Percentiles rank a stretch among this genome's conserved stretches.
phyloP scores from a whole-genome alignment of 192 early-diverging fungal genomes.

The Backusella tarrabulga region DNA sequence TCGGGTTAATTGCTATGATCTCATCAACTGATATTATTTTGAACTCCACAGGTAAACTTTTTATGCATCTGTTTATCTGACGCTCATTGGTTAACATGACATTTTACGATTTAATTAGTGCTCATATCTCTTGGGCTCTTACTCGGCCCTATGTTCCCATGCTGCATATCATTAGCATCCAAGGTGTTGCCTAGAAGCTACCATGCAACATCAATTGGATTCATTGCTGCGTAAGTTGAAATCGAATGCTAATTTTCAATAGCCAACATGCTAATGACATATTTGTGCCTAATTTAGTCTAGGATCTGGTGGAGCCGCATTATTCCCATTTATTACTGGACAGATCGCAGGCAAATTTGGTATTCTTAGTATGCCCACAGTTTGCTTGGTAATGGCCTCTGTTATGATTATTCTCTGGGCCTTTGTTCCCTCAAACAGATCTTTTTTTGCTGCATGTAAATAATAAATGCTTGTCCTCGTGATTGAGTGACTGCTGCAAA shows the following conservation, averaged over 20 bases:
- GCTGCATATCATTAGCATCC: conserved; percentile 24
- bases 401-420: conserved; percentile 22
- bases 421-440: conserved; percentile 12
- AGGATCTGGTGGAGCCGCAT: conserved; percentile 27
- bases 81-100: not conserved
- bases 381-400: conserved; percentile 14
- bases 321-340: conserved; percentile 34
- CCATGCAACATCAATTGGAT: conserved; percentile 36
- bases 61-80: not conserved
- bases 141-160: conserved; percentile 33
- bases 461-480: conserved; percentile 1
- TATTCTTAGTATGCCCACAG: conserved; percentile 18
- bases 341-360: conserved; percentile 25
- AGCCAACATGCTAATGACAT: not conserved
- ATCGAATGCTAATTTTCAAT: not conserved
- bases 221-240: conserved; percentile 30
- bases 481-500: not conserved
- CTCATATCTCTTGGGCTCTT: conserved; percentile 20
- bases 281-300: conserved; percentile 12
- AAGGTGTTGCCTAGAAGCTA: conserved; percentile 23
- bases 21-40: conserved; percentile 4
- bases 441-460: conserved; percentile 8
- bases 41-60: conserved; percentile 23
- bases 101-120: not conserved
- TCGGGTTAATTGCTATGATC: conserved; percentile 6